These are phyloP conservation scores for Meredithiella fracta DNA, from an alignment of 2,329 filamentous ascomycete species.

Conservation along the genomic window DNA sequence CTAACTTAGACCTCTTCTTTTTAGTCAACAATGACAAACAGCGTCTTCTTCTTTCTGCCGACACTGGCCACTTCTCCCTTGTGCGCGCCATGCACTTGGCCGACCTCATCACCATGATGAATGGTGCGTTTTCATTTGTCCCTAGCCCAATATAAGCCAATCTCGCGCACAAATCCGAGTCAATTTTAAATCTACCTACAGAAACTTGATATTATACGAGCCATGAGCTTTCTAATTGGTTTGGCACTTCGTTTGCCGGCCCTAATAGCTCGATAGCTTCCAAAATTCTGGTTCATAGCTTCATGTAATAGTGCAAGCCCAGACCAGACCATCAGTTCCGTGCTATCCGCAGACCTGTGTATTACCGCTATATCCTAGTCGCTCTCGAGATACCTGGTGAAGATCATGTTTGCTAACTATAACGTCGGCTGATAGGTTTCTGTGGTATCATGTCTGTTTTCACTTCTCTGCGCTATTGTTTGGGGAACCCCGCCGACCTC, in stretches of 20 bases:
- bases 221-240: not conserved
- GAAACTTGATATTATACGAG: not conserved
- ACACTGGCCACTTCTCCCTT: conserved; percentile 58
- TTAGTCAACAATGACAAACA: conserved; percentile 53
- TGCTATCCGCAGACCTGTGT: not conserved
- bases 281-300: no score
- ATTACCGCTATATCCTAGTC: no score
- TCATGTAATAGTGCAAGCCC: not conserved
- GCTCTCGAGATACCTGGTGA: not conserved
- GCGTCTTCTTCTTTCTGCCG: conserved; percentile 51
- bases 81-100: conserved; percentile 59
- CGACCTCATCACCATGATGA: conserved; percentile 68
- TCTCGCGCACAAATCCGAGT: not conserved
- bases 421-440: conserved; percentile 35
- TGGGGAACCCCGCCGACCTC: conserved; percentile 49
- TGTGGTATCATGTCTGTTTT: conserved; percentile 92
- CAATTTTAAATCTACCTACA: no score
- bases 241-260: no score
- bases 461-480: conserved; percentile 83
- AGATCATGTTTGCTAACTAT: not conserved
- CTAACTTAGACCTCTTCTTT: not conserved
- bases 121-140: conserved; percentile 38
- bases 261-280: no score
- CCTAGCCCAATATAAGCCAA: not conserved
- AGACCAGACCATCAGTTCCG: not conserved